phyloP scores from a whole-genome alignment of 768 basidiomycete species.

The Macrolepiota fuliginosa region DNA sequence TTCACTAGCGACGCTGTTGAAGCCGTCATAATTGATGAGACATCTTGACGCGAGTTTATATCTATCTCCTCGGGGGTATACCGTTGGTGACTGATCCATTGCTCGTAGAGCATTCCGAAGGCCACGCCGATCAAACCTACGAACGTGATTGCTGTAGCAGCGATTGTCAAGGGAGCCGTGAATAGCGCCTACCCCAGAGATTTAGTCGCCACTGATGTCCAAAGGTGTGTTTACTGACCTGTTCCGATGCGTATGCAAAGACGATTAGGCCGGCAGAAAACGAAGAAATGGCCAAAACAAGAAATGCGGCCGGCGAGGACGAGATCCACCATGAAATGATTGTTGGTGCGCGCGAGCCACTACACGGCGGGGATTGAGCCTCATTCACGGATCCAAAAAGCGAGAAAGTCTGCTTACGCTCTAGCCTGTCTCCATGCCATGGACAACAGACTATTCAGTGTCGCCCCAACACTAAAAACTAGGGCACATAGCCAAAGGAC shows the following conservation, averaged over 20 bases:
- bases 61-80: neutral
- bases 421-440: conserved; percentile 3
- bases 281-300: neutral
- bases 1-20: neutral
- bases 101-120: conserved; percentile 1
- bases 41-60: neutral
- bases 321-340: conserved; percentile 2
- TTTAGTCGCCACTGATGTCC: neutral
- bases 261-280: conserved; percentile 6
- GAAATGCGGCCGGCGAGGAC: neutral
- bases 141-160: neutral
- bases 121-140: neutral
- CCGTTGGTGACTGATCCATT: neutral
- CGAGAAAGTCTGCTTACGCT: neutral
- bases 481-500: conserved; percentile 5
- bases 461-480: conserved; percentile 6
- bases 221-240: neutral
- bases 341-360: neutral
- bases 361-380: neutral
- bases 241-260: conserved; percentile 1
- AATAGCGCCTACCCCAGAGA: neutral
- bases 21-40: neutral
- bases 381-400: neutral
- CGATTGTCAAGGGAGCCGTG: conserved; percentile 1
- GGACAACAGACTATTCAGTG: conserved; percentile 2